Evolutionary conservation across 352 stramenopile species (phyloP).

Genomic region (Phytophthora ramorum): DNA sequence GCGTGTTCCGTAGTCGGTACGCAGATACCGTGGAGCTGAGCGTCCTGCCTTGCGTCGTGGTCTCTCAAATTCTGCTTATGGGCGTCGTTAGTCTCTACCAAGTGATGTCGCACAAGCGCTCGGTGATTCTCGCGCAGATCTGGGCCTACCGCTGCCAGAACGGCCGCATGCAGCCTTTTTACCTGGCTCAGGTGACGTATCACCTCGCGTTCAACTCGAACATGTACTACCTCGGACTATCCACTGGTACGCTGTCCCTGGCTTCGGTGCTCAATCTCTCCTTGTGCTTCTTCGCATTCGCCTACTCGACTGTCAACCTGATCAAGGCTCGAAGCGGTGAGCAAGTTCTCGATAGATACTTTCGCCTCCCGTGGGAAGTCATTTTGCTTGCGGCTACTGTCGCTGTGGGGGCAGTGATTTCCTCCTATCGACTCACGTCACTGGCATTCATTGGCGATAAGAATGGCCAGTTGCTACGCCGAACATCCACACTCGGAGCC

Average conservation of each 20-base stretch:
- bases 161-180: conserved; percentile 33
- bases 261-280: conserved; percentile 30
- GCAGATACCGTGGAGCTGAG: conserved; percentile 28
- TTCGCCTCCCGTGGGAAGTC: conserved; percentile 31
- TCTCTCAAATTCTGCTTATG: conserved; percentile 33
- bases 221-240: conserved; percentile 37
- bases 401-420: conserved; percentile 14
- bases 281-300: conserved; percentile 29
- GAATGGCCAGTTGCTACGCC: conserved; percentile 33
- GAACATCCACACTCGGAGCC: conserved; percentile 21
- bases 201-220: conserved; percentile 37
- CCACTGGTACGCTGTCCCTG: conserved; percentile 17
- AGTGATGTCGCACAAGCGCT: conserved; percentile 32
- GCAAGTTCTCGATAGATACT: conserved; percentile 26
- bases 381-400: conserved; percentile 7
- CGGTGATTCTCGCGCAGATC: conserved; percentile 26
- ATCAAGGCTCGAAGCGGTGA: conserved; percentile 28
- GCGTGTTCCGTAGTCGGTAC: conserved; percentile 35
- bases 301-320: conserved; percentile 29
- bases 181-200: conserved; percentile 37
- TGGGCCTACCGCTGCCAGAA: conserved; percentile 38
- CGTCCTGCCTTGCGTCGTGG: conserved; percentile 22
- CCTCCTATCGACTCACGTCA: conserved; percentile 14
- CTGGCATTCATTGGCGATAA: conserved; percentile 20
- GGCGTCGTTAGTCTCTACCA: conserved; percentile 35